Conservation (phyloP, 2,329 filamentous ascomycete species). For the Paecilomyces dactylethromorphus region DNA sequence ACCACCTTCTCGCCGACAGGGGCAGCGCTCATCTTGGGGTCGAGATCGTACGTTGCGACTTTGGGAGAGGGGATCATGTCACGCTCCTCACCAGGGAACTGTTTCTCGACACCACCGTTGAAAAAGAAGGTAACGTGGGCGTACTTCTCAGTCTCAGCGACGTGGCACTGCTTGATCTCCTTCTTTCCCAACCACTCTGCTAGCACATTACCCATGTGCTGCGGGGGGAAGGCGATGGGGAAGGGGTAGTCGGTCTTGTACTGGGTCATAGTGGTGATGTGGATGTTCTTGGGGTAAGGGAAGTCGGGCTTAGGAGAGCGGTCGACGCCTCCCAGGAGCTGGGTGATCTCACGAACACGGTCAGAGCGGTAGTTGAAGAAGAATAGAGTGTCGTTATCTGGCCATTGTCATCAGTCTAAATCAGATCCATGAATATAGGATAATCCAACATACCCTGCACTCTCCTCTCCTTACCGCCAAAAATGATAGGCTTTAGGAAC, state of each 20-base stretch:
- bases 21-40: conserved; percentile 92
- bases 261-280: conserved; percentile 92
- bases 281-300: conserved; percentile 81
- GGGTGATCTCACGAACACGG: conserved; percentile 91
- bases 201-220: conserved; percentile 96
- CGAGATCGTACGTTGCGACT: conserved; percentile 90
- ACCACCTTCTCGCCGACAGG: conserved; percentile 82
- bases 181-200: conserved; percentile 94
- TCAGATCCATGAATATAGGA: neutral
- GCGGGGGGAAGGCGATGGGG: conserved; percentile 84
- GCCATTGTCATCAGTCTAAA: conserved; percentile 11
- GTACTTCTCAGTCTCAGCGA: conserved; percentile 99
- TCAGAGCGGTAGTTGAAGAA: conserved; percentile 99
- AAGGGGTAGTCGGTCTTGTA: conserved; percentile 97
- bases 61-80: conserved; percentile 93
- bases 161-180: conserved; percentile 83
- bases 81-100: conserved; percentile 83
- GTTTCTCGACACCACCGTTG: conserved; percentile 97
- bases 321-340: conserved; percentile 87
- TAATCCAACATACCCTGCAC: conserved; percentile 61
- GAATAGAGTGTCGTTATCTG: conserved; percentile 89
- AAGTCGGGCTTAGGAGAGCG: conserved; percentile 87
- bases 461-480: conserved; percentile 77
- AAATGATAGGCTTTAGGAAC: conserved; percentile 96
- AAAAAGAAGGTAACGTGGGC: conserved; percentile 99